These are phyloP conservation scores for Picochlorum sp. DNA, from an alignment of 139 green algal genomes.

Conservation along the genomic window DNA sequence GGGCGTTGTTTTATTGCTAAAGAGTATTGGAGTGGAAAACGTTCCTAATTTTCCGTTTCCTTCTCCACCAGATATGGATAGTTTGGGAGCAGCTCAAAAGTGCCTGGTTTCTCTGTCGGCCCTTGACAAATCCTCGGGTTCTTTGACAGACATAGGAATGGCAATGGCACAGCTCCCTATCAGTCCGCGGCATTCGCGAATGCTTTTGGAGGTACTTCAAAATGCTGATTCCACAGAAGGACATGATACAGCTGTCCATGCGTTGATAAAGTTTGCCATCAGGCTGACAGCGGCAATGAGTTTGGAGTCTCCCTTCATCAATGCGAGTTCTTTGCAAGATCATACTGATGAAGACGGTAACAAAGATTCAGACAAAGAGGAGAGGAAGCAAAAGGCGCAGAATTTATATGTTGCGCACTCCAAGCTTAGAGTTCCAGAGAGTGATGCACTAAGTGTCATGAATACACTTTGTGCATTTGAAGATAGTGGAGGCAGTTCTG, in stretches of 20 bases:
- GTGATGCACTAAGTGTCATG: constrained; percentile 72
- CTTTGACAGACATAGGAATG: constrained; percentile 61
- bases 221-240: constrained; percentile 2
- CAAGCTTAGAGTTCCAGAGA: constrained; percentile 42
- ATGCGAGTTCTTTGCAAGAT: constrained; percentile 32
- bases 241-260: neutral
- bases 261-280: constrained; percentile 60
- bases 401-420: constrained; percentile 45
- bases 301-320: constrained; percentile 78
- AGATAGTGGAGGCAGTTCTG: constrained; percentile 18
- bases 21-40: constrained; percentile 87
- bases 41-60: constrained; percentile 90
- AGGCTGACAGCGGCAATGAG: constrained; percentile 74
- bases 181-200: constrained; percentile 74
- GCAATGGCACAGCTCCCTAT: constrained; percentile 83
- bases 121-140: constrained; percentile 23
- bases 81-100: constrained; percentile 45
- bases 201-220: constrained; percentile 56
- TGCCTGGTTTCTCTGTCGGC: constrained; percentile 61
- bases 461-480: constrained; percentile 72
- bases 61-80: constrained; percentile 53
- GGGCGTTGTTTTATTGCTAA: constrained; percentile 83
- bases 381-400: constrained; percentile 12
- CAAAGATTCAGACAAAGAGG: constrained; percentile 14
- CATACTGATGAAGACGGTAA: neutral